Percentiles rank a stretch among this genome's conserved stretches.
Conservation (phyloP, 257 asterid species). For the Przewalskia tangutica region DNA sequence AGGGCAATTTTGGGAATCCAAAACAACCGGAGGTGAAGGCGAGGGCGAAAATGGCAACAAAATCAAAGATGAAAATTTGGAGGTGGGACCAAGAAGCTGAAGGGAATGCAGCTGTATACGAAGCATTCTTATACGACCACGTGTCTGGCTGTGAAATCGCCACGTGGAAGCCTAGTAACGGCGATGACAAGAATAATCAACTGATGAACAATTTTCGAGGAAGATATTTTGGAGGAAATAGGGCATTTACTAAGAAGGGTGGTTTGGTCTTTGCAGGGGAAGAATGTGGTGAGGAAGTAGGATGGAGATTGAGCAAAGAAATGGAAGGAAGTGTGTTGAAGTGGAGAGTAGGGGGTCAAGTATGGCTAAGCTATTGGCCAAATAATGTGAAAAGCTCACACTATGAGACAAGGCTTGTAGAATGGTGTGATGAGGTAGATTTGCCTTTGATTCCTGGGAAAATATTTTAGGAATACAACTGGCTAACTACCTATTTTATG, state of each 20-base stretch:
- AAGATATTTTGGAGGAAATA: slow-evolving; percentile 41
- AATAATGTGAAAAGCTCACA: slow-evolving; percentile 31
- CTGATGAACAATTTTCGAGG: slow-evolving; percentile 17
- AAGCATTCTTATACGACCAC: slow-evolving; percentile 51
- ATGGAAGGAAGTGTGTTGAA: slow-evolving; percentile 88
- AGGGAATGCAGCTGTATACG: slow-evolving; percentile 59
- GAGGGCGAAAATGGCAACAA: slow-evolving; percentile 38
- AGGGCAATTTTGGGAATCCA: slow-evolving; percentile 41
- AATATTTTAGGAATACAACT: background rate
- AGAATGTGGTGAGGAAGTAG: slow-evolving; percentile 44
- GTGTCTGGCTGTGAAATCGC: slow-evolving; percentile 53
- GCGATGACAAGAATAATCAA: slow-evolving; percentile 9
- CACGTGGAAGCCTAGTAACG: slow-evolving; percentile 45
- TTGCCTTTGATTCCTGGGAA: slow-evolving; percentile 52
- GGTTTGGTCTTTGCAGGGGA: slow-evolving; percentile 61
- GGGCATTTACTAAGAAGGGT: slow-evolving; percentile 61
- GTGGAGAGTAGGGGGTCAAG: slow-evolving; percentile 79
- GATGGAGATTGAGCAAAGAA: slow-evolving; percentile 71
- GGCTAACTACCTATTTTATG: background rate
- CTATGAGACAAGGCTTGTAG: slow-evolving; percentile 59
- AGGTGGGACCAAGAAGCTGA: slow-evolving; percentile 92
- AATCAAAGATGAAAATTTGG: slow-evolving; percentile 61
- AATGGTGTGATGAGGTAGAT: slow-evolving; percentile 91
- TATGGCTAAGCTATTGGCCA: slow-evolving; percentile 78
- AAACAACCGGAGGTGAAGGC: slow-evolving; percentile 47